These are phyloP conservation scores for Crithidia bombi DNA, from an alignment of 208 protist species.

Conservation along the genomic window DNA sequence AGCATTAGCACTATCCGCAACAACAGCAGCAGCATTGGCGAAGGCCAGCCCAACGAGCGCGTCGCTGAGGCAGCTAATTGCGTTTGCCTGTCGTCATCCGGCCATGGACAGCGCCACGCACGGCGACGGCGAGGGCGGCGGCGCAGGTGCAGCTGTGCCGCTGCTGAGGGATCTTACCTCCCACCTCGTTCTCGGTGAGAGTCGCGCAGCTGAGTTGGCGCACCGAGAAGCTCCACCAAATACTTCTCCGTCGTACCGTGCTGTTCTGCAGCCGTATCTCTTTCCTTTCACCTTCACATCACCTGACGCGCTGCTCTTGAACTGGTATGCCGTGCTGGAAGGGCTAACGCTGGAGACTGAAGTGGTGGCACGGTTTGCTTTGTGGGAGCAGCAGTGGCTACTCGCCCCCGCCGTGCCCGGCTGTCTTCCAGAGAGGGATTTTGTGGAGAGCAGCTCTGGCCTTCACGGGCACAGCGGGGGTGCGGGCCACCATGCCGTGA, in stretches of 20 bases:
- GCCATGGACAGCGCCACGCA: not conserved
- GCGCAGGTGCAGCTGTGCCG: not conserved
- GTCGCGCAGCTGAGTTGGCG: not conserved
- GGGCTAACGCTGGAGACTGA: conserved; percentile 6
- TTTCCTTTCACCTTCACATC: not conserved
- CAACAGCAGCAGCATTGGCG: conserved; percentile 3
- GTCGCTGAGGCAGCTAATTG: conserved; percentile 5
- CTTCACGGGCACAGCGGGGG: no score
- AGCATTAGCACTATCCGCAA: not conserved
- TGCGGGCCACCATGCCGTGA: no score
- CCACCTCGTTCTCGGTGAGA: not conserved
- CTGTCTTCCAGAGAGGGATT: not conserved
- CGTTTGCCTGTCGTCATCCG: conserved; percentile 13
- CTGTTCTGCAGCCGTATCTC: not conserved
- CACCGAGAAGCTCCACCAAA: not conserved
- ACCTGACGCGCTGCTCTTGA: not conserved
- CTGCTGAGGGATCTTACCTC: not conserved
- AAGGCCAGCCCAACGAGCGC: not conserved
- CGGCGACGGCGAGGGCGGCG: not conserved
- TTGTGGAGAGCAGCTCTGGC: no score
- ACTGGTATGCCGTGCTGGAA: conserved; percentile 16
- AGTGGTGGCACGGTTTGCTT: not conserved
- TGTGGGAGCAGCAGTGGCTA: not conserved
- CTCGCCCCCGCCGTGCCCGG: not conserved
- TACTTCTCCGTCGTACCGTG: not conserved